Evolutionary conservation across 331 rosid species (phyloP).

Genomic region (Cydonia oblonga): DNA sequence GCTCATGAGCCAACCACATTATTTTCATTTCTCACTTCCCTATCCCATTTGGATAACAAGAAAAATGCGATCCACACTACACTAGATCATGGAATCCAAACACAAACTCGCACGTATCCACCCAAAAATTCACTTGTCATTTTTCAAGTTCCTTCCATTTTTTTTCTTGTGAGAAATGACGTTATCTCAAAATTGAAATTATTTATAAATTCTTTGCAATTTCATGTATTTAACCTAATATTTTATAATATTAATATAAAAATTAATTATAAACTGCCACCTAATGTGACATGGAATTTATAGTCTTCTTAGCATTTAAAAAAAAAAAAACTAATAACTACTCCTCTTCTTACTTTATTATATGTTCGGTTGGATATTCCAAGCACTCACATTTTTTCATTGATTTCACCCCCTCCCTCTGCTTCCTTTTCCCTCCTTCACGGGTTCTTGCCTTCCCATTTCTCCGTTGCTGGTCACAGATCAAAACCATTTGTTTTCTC

Average conservation of each 20-base stretch:
- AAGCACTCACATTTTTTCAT: conserved; percentile 9
- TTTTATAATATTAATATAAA: no score
- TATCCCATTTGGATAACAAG: conserved; percentile 8
- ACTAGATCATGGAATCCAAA: background rate
- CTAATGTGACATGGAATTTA: no score
- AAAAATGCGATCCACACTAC: conserved; percentile 13
- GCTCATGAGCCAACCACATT: background rate
- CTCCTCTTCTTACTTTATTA: background rate
- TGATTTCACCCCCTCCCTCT: conserved; percentile 14
- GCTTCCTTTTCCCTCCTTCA: conserved; percentile 9
- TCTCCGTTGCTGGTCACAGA: background rate
- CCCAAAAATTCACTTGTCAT: background rate
- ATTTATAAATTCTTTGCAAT: no score
- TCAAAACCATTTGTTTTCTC: background rate
- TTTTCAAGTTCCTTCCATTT: background rate
- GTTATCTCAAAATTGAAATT: no score
- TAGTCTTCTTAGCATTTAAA: no score
- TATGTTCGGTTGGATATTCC: conserved; percentile 18
- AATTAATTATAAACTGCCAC: accelerated
- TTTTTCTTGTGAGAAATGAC: background rate
- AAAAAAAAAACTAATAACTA: background rate
- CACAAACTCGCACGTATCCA: conserved; percentile 8
- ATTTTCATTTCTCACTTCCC: background rate
- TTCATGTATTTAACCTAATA: no score
- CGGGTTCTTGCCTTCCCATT: conserved; percentile 13